Percentiles rank a stretch among this genome's conserved stretches.
Conservation (phyloP, 2,329 filamentous ascomycete species). For the Talaromyces sp. region DNA sequence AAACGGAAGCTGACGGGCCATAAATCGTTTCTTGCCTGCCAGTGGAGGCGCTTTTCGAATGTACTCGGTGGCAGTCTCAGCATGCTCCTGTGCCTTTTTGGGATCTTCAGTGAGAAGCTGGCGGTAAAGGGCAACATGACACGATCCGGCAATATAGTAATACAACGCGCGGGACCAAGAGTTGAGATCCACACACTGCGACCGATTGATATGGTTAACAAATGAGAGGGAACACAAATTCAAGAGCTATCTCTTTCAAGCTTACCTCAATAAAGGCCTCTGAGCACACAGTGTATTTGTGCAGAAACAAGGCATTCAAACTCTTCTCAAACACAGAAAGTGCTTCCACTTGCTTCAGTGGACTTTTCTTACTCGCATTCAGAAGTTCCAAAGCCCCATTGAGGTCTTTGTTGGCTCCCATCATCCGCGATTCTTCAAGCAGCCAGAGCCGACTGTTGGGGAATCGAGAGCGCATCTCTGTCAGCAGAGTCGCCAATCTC, state of each 20-base stretch:
- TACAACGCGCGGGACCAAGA: slow-evolving; percentile 91
- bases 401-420: slow-evolving; percentile 68
- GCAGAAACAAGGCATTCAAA: slow-evolving; percentile 75
- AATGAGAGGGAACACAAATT: neutral
- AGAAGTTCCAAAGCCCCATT: slow-evolving; percentile 69
- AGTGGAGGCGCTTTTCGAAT: slow-evolving; percentile 72
- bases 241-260: slow-evolving; percentile 10
- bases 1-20: slow-evolving; percentile 86
- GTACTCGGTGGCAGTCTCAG: slow-evolving; percentile 67
- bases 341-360: slow-evolving; percentile 85
- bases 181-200: slow-evolving; percentile 73
- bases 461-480: slow-evolving; percentile 74
- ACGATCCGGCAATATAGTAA: slow-evolving; percentile 80
- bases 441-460: slow-evolving; percentile 84
- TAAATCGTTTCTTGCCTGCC: slow-evolving; percentile 83
- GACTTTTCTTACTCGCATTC: slow-evolving; percentile 61
- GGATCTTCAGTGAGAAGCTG: slow-evolving; percentile 32
- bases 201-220: neutral
- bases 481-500: slow-evolving; percentile 68
- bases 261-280: slow-evolving; percentile 68
- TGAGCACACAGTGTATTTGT: slow-evolving; percentile 74
- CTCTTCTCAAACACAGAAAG: slow-evolving; percentile 84
- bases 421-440: slow-evolving; percentile 81
- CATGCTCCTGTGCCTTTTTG: slow-evolving; percentile 58
- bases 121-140: slow-evolving; percentile 81